Conservation (phyloP, 2,329 filamentous ascomycete species). For the Fusarium fujikuroi region DNA sequence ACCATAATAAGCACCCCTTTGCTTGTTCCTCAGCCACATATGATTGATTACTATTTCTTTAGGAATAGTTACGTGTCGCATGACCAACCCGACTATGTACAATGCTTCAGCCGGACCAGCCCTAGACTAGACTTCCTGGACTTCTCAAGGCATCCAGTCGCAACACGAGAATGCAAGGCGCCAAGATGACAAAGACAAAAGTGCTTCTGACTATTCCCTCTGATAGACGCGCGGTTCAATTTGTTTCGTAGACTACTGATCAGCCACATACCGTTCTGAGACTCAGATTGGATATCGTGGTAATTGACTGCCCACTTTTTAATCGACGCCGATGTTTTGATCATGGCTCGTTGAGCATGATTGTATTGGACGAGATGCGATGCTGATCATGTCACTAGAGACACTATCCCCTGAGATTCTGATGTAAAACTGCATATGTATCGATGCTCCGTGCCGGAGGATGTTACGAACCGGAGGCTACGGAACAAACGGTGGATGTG, state of each 20-base stretch:
- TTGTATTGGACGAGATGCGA: slow-evolving; percentile 1
- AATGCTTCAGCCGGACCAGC: slow-evolving; percentile 2
- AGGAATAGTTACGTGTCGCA: slow-evolving; percentile 2
- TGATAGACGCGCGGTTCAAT: slow-evolving; percentile 28
- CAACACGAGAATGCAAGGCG: neutral
- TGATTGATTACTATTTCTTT: neutral
- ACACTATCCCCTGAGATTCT: slow-evolving; percentile 21
- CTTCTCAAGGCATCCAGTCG: slow-evolving; percentile 21
- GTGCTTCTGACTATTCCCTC: slow-evolving; percentile 6
- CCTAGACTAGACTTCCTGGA: neutral
- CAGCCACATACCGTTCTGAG: slow-evolving; percentile 19
- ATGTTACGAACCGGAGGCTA: slow-evolving; percentile 8
- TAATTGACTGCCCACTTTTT: slow-evolving; percentile 26
- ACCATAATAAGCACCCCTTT: neutral
- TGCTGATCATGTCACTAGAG: slow-evolving; percentile 11
- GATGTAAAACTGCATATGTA: slow-evolving; percentile 36
- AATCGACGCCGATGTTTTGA: neutral
- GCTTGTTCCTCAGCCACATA: slow-evolving; percentile 5
- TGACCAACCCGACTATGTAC: slow-evolving; percentile 2
- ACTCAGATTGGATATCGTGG: slow-evolving; percentile 12
- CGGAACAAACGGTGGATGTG: slow-evolving; percentile 18
- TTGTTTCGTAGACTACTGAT: neutral
- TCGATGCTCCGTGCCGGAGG: slow-evolving; percentile 20
- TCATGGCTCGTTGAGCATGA: slow-evolving; percentile 7
- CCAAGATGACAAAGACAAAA: slow-evolving; percentile 12